phyloP scores from a whole-genome alignment of 75 land plant genomes.

The Picea sitchensis region DNA sequence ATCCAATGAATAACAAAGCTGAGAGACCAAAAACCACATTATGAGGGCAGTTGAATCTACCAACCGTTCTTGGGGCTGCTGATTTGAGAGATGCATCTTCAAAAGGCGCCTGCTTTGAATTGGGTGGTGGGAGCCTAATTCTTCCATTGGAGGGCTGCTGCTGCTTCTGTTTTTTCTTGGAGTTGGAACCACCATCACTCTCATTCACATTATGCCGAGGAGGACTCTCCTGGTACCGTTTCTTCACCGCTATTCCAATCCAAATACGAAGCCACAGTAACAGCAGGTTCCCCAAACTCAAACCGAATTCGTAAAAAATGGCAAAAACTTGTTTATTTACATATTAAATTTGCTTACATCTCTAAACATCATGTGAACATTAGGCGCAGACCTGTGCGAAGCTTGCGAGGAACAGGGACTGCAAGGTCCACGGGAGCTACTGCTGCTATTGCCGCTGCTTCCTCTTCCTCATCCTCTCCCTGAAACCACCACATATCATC shows the following conservation, averaged over 20 bases:
- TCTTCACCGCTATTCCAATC: not conserved
- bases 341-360: not conserved
- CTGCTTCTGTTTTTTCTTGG: too few species aligned
- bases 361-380: not conserved
- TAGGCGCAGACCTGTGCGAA: constrained; percentile 1
- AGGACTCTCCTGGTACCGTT: not conserved
- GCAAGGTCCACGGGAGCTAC: not conserved
- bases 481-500: too few species aligned
- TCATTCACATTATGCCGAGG: not conserved
- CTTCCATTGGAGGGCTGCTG: not conserved
- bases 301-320: not conserved
- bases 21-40: too few species aligned
- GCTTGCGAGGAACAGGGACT: not conserved
- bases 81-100: not conserved
- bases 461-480: not conserved
- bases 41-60: not conserved
- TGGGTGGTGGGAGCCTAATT: not conserved
- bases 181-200: too few species aligned
- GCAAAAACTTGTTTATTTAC: not conserved
- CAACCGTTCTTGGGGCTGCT: not conserved
- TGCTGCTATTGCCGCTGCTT: not conserved
- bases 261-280: not conserved
- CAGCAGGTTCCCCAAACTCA: not conserved
- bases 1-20: not conserved
- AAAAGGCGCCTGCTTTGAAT: too few species aligned